Percentiles rank a stretch among this genome's conserved stretches.
These are phyloP conservation scores for Fraxinus latifolia DNA, from an alignment of 305 asterid species.

Conservation along the genomic window DNA sequence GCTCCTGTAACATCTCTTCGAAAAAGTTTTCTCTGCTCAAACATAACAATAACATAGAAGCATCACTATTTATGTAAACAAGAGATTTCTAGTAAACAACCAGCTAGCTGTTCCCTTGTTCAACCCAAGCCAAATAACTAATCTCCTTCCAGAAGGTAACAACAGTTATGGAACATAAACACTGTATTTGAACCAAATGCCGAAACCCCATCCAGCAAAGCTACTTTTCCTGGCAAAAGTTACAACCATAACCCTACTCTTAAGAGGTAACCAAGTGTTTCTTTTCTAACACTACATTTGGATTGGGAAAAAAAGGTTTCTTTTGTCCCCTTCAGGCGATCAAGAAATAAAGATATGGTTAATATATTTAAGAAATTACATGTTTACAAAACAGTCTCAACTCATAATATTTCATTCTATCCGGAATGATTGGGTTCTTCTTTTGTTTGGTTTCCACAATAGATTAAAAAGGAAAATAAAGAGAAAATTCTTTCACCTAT, in stretches of 20 bases:
- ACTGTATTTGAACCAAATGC: not conserved
- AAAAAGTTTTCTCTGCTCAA: constrained; percentile 66
- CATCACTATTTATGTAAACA: constrained; percentile 4
- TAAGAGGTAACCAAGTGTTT: not conserved
- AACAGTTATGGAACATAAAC: not conserved
- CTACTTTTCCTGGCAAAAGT: not conserved
- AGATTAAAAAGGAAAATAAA: not conserved
- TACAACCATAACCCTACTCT: not conserved
- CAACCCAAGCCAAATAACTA: not conserved
- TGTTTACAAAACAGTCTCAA: not conserved
- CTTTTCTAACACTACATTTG: not conserved
- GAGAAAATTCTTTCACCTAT: not conserved
- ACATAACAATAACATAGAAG: constrained; percentile 23
- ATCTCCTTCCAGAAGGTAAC: not conserved
- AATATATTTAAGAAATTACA: not conserved
- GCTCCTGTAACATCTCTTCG: constrained; percentile 84
- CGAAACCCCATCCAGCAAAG: not conserved
- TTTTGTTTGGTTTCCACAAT: not conserved
- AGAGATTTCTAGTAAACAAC: not conserved
- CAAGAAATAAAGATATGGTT: not conserved
- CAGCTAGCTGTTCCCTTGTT: not conserved
- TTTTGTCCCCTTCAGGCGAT: not conserved
- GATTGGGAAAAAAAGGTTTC: not conserved
- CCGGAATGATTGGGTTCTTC: not conserved
- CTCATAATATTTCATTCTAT: not conserved